Conservation (phyloP, 2,329 filamentous ascomycete species). For the Sporothrix luriei region DNA sequence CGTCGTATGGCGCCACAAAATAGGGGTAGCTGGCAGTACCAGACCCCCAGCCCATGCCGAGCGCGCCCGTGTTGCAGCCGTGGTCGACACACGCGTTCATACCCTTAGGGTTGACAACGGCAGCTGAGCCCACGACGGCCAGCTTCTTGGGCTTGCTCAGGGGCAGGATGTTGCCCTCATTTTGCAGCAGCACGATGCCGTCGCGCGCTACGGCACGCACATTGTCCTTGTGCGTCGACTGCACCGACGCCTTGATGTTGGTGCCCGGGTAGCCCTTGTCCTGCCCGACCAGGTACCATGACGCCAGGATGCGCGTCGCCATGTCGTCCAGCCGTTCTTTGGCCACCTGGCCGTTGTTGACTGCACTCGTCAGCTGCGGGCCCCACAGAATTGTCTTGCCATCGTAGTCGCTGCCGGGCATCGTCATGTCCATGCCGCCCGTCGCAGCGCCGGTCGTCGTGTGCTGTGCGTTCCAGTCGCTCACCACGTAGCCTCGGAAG, state of each 20-base stretch:
- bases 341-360: slow-evolving; percentile 61
- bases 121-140: slow-evolving; percentile 65
- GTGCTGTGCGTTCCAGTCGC: slow-evolving; percentile 78
- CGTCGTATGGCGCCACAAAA: slow-evolving; percentile 65
- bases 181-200: slow-evolving; percentile 69
- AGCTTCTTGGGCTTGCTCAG: slow-evolving; percentile 57
- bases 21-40: slow-evolving; percentile 67
- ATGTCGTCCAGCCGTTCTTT: slow-evolving; percentile 67
- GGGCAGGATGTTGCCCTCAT: slow-evolving; percentile 59
- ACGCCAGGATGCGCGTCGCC: slow-evolving; percentile 63
- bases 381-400: slow-evolving; percentile 60
- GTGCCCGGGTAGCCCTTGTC: slow-evolving; percentile 54
- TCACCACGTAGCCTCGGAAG: slow-evolving; percentile 63
- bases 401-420: slow-evolving; percentile 69
- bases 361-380: slow-evolving; percentile 53
- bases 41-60: slow-evolving; percentile 70
- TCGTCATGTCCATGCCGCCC: slow-evolving; percentile 77
- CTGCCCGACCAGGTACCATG: slow-evolving; percentile 63
- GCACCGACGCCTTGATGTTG: slow-evolving; percentile 58
- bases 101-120: slow-evolving; percentile 61
- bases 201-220: slow-evolving; percentile 59
- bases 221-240: slow-evolving; percentile 64
- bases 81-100: slow-evolving; percentile 65
- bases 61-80: slow-evolving; percentile 62
- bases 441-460: slow-evolving; percentile 64